A percentile compares a stretch with the other conserved stretches of the same genome.
These are phyloP conservation scores for Ceratocystis cubensis DNA, from an alignment of 2,329 filamentous ascomycete species.

Conservation along the genomic window DNA sequence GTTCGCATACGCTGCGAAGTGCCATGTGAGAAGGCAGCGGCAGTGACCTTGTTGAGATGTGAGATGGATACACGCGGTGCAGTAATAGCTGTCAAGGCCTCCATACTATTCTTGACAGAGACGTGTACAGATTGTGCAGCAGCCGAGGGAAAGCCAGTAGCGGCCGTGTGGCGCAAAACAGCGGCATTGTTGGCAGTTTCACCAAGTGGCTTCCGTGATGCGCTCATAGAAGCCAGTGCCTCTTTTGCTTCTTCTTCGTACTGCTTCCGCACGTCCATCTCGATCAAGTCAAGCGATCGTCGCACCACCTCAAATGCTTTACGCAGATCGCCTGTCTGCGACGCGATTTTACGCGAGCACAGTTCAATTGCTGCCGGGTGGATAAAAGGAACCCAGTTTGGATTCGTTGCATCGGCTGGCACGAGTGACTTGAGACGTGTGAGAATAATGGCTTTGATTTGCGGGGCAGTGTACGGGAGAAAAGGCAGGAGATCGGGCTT, in stretches of 20 bases:
- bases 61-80: slow-evolving; percentile 81
- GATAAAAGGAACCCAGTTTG: slow-evolving; percentile 67
- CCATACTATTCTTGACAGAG: slow-evolving; percentile 42
- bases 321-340: slow-evolving; percentile 83
- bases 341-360: slow-evolving; percentile 86
- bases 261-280: slow-evolving; percentile 66
- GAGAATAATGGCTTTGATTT: slow-evolving; percentile 80
- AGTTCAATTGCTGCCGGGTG: slow-evolving; percentile 90
- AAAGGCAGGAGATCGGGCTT: slow-evolving; percentile 85
- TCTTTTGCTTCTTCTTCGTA: slow-evolving; percentile 52
- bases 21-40: slow-evolving; percentile 80
- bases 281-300: slow-evolving; percentile 76
- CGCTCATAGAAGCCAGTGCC: slow-evolving; percentile 45
- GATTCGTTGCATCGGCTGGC: slow-evolving; percentile 39
- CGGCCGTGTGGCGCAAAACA: slow-evolving; percentile 27
- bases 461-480: slow-evolving; percentile 74
- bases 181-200: slow-evolving; percentile 64
- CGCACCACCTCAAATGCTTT: slow-evolving; percentile 93
- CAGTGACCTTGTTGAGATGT: slow-evolving; percentile 84
- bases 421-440: slow-evolving; percentile 67
- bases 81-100: slow-evolving; percentile 55
- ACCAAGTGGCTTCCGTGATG: slow-evolving; percentile 62
- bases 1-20: slow-evolving; percentile 71
- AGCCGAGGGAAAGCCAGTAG: slow-evolving; percentile 31
- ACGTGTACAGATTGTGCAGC: slow-evolving; percentile 35